Evolutionary conservation across 2,329 filamentous ascomycete species (phyloP).

Genomic region (Byssoonygena ceratinophila): DNA sequence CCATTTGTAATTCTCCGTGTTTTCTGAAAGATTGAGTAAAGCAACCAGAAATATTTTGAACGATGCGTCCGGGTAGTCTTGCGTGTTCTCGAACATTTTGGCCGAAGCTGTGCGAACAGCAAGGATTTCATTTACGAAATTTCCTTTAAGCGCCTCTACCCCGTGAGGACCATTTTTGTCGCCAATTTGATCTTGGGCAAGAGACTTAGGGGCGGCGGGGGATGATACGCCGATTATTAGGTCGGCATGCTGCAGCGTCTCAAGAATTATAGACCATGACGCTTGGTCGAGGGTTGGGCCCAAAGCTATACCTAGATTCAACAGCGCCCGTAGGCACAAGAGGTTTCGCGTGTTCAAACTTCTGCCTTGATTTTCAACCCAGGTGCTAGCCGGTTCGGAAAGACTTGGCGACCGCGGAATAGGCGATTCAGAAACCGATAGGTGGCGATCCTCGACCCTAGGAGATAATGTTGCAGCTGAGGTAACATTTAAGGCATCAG

Average conservation of each 20-base stretch:
- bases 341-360: conserved; percentile 79
- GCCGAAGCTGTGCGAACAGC: conserved; percentile 81
- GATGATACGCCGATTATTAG: conserved; percentile 55
- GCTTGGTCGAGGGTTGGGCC: conserved; percentile 70
- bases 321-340: conserved; percentile 73
- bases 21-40: conserved; percentile 57
- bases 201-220: conserved; percentile 21
- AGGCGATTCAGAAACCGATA: conserved; percentile 23
- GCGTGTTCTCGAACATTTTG: conserved; percentile 80
- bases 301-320: conserved; percentile 92
- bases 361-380: conserved; percentile 36
- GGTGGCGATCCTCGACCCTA: conserved; percentile 19
- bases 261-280: conserved; percentile 80
- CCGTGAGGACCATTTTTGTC: conserved; percentile 22
- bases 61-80: conserved; percentile 73
- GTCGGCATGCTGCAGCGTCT: conserved; percentile 86
- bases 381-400: conserved; percentile 21
- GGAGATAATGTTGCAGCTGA: conserved; percentile 16
- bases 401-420: conserved; percentile 21
- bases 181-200: conserved; percentile 20
- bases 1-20: conserved; percentile 37
- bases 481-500: conserved; percentile 44
- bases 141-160: conserved; percentile 44
- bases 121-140: conserved; percentile 68
- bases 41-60: conserved; percentile 69